Base-by-base conservation (phyloP, 306 rosid species). In the Sicyos edulis region DNA sequence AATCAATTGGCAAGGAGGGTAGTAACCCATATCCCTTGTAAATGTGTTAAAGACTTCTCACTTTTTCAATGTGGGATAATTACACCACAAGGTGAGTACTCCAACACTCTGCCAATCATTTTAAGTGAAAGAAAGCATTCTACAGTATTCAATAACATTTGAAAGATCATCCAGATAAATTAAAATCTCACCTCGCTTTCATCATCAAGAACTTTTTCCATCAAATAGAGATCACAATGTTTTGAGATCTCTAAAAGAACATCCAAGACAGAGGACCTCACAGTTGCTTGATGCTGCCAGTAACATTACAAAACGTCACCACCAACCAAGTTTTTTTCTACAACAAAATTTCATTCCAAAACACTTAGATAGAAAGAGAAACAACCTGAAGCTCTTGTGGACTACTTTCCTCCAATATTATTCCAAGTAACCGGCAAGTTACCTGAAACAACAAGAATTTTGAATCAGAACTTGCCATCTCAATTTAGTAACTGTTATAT, bases 341-440 rank as follows among this genome's bases (percentile, higher is more conserved):
- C 55, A 78, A 62, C 71, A 50, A 20, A 11, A 42, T 20, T 44
- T 34, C 70, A 45, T 24, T 15, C 20, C 15, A 58, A 58, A 26
- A 5, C 54, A 64, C 17, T 7, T 7, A 49, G 51, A 34, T 32
- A 57, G 76, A 63, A 72, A 73, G 22, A 84, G 82, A 42, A 16
- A 85, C 65, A 63, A 84, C 99, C 96, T 93, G 96, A 81, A 91
- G 92, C 79, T 93, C 99, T 81, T 91, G 96, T 21, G 96, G 88
- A 80, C 63, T 86, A 76, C 71, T 88, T 91, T 93, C 96, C 80
- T 89, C 96, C 14, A 93, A 85, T 69, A 93, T 74, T 66, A 93
- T 96, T 80, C 99, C 99, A 60, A 89, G 85, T 66, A 93, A 86
- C 49, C 89, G 88, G 70, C 99, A 91, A 8, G 96, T 93, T 77